Conservation (phyloP, 257 asterid species). For the Plantago major region DNA sequence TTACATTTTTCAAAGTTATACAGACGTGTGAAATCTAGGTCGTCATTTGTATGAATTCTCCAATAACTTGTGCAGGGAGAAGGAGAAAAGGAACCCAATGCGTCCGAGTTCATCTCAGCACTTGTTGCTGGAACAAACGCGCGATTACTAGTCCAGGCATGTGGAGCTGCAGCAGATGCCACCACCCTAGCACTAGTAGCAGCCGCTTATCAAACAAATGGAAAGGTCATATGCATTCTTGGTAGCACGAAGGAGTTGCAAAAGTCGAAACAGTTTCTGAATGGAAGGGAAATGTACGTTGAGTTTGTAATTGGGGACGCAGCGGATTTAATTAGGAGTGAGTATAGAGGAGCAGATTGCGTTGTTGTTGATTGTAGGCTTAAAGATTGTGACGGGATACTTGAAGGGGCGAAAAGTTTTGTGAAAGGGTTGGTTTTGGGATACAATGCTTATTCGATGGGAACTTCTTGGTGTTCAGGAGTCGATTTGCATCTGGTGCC, state of each 20-base stretch:
- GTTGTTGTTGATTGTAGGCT: slow-evolving; percentile 58
- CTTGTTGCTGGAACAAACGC: slow-evolving; percentile 71
- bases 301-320: slow-evolving; percentile 46
- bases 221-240: slow-evolving; percentile 55
- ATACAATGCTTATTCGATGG: slow-evolving; percentile 54
- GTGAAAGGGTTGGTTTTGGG: slow-evolving; percentile 43
- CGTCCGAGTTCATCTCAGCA: slow-evolving; percentile 73
- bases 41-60: no score
- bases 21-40: no score
- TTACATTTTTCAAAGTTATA: no score
- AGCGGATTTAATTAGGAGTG: slow-evolving; percentile 24
- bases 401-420: slow-evolving; percentile 18
- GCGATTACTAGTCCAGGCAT: slow-evolving; percentile 45
- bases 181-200: slow-evolving; percentile 58
- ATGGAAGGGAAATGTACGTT: slow-evolving; percentile 27
- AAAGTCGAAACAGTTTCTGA: slow-evolving; percentile 28
- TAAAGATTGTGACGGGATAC: slow-evolving; percentile 33
- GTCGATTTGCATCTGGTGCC: slow-evolving; percentile 41
- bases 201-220: slow-evolving; percentile 74
- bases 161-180: slow-evolving; percentile 46
- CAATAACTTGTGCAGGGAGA: slow-evolving; percentile 33
- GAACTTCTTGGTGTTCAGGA: slow-evolving; percentile 31
- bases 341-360: slow-evolving; percentile 56
- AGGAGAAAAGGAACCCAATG: slow-evolving; percentile 46
- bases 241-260: slow-evolving; percentile 24